These are phyloP conservation scores for Sphagnum tenellum DNA, from an alignment of 225 moss, liverwort and hornwort species.

Conservation along the genomic window DNA sequence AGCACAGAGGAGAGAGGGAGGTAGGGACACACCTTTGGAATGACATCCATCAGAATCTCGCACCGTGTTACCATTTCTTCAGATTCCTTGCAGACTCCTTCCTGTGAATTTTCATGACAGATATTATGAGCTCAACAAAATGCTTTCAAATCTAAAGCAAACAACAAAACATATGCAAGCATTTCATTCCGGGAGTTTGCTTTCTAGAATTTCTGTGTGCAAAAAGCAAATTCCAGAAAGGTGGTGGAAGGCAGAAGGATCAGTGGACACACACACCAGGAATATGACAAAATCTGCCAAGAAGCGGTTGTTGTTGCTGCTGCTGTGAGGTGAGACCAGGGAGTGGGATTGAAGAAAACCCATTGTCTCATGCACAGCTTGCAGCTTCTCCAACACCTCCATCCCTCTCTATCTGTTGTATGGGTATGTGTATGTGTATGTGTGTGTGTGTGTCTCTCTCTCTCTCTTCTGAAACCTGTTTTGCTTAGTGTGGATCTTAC, in stretches of 20 bases:
- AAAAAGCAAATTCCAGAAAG: background rate
- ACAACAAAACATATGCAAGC: no score
- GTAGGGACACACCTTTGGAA: constrained; percentile 40
- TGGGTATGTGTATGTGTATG: no score
- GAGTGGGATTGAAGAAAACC: constrained; percentile 42
- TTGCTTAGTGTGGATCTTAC: no score
- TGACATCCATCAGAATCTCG: constrained; percentile 23
- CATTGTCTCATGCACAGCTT: constrained; percentile 43
- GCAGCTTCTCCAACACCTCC: constrained; percentile 55
- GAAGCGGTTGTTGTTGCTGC: constrained; percentile 25
- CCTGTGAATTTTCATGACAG: constrained; percentile 13
- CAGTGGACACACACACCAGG: constrained; percentile 10
- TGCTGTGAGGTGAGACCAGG: constrained; percentile 14
- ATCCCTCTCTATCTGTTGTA: constrained; percentile 7
- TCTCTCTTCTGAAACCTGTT: no score
- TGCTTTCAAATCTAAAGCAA: background rate
- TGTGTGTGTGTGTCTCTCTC: no score
- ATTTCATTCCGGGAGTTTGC: no score
- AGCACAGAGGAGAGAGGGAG: background rate
- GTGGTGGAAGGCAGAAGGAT: background rate
- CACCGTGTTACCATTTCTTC: constrained; percentile 44
- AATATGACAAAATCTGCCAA: constrained; percentile 52
- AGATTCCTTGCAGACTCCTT: constrained; percentile 25
- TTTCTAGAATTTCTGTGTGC: no score
- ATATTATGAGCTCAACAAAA: background rate